phyloP scores from a whole-genome alignment of 2,329 filamentous ascomycete species.

The Sphaceloma murrayae region DNA sequence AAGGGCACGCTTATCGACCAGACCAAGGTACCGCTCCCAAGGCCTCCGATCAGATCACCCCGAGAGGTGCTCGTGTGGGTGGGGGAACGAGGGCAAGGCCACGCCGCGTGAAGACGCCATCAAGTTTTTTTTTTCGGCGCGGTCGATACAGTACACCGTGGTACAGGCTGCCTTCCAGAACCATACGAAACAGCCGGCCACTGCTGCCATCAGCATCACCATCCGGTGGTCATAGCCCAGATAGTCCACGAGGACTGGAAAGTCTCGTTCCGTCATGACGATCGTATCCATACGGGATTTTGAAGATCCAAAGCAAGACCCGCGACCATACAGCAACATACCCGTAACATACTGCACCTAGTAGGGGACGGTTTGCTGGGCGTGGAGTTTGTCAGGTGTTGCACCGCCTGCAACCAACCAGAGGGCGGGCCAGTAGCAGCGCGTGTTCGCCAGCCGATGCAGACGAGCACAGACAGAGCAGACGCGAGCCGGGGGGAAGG shows the following conservation, averaged over 20 bases:
- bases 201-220: too few relatives aligned
- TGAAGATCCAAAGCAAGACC: not conserved
- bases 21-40: too few relatives aligned
- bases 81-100: not conserved
- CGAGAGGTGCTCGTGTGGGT: not conserved
- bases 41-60: constrained; percentile 13
- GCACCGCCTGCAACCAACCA: not conserved
- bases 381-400: constrained; percentile 13
- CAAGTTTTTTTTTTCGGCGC: not conserved
- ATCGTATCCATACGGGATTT: not conserved
- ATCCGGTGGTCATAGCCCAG: not conserved
- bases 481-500: too few relatives aligned
- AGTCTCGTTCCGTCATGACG: too few relatives aligned
- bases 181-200: constrained; percentile 13
- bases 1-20: constrained; percentile 9
- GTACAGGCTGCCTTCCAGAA: constrained; percentile 12
- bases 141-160: not conserved
- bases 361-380: too few relatives aligned
- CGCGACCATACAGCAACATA: too few relatives aligned
- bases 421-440: constrained; percentile 10
- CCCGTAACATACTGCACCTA: too few relatives aligned
- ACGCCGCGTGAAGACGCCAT: constrained; percentile 6
- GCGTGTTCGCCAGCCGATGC: constrained; percentile 10
- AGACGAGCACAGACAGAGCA: constrained; percentile 8
- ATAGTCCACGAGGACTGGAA: too few relatives aligned